Base-by-base conservation (phyloP, 164 flowering plant species). In the Cinnamomum chago region DNA sequence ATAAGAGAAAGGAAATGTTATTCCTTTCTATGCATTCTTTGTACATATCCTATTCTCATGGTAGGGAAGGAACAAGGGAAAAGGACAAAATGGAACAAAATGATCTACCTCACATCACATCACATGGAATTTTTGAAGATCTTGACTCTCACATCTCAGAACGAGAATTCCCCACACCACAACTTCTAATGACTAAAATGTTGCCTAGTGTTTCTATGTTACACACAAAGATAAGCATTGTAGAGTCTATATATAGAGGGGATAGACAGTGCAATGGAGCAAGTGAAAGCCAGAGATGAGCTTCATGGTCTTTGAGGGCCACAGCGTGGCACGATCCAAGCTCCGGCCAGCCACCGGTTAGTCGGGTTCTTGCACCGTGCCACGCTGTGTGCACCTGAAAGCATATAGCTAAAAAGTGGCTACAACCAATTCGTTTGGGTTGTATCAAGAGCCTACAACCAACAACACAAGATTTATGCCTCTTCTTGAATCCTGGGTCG, bases 381-480 rank as follows among this genome's bases (percentile, higher is more conserved):
- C 69, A 67, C 69, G 69, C 69, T 67, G 69, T 67, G 69, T 67
- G 69, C 69, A 67, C 69, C 69, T 67, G 69, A 67, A 67, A 67
- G 69, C 47, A 9, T 40, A 40, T 40, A 40, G 47, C 47, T 40
- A 40, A 40, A 40, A 7, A 7, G 0, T 7, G 7, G 47, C 47
- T 40, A 40, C 47, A 40, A 5, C 47, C 10, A 40, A 40, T 9
- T 40, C 10, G 11, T 5, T 40, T 40, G 10, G 11, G 9, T 40
- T 40, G 47, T 40, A 40, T 7, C 11, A 40, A 40, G 47, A 40
- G 11, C 10, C 47, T 40, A 40, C 47, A 40, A 40, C 47, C 47
- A 40, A 9, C 2, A 40, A 40, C 47, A 35, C 47, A 40, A 7
- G 47, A 40, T 40, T 40, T 40, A 9, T 40, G 11, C 47, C 47